Base-by-base conservation (phyloP, 352 stramenopile species). In the Globisporangium sylvaticum region DNA sequence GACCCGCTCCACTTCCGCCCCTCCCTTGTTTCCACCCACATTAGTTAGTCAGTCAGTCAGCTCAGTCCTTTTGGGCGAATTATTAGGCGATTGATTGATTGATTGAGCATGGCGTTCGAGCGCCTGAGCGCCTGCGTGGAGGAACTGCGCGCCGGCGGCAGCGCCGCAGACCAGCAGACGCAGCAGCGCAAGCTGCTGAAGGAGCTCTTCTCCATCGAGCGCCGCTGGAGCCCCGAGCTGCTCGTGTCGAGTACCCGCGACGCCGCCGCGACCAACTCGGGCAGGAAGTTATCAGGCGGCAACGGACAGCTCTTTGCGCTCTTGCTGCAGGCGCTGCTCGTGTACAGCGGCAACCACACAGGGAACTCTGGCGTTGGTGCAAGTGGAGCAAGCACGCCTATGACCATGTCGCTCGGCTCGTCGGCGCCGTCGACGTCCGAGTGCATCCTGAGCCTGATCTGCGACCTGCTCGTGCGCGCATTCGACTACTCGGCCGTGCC, bases 401-500 rank as follows among this genome's bases (percentile, higher is more conserved):
- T 87, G 73, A 73, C 74, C 61, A 78, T 90, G 62, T 78, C 83
- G 37, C 64, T 90, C 46, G 76, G 80, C 27, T 79, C 85, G 52
- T 80, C 80, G 22, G 67, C 66, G 22, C 64, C 72, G 9, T 58
- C 65, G 63, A 90, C 85, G 9, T 93, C 85, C 20, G 85, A 96
- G 65, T 83, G 80, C 61, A 71, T 95, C 20, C 76, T 89, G 29
- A 77, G 77, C 39, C 65, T 96, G 8, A 61, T 94, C 32, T 90
- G 78, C 72, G 85, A 96, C 52, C 62, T 93, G 44, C 68, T 96
- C 39, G 82, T 88, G 59, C 76, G 75, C 24, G 72, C 79, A 24
- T 96, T 93, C 70, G 87, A 94, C 65, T 94, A 89, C 68, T 80
- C 83, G 4, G 74, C 79, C 10, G 77, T 83, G 18, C 67, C 78